Evolutionary conservation across 2,329 filamentous ascomycete species (phyloP).

Genomic region (Trichoderma afroharzianum): DNA sequence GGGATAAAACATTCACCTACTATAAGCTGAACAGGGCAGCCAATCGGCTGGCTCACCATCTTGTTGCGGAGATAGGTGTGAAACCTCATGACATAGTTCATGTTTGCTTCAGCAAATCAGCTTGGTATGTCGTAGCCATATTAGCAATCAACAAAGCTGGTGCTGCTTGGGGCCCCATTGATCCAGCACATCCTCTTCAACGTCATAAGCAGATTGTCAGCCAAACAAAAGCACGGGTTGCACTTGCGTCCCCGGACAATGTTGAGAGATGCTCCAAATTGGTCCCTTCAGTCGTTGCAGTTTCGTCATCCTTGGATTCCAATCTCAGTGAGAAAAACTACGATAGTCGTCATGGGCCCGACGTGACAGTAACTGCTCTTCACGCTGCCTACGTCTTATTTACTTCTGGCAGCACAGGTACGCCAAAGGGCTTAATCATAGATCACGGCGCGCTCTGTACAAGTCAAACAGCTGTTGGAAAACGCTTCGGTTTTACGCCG

Average conservation of each 20-base stretch:
- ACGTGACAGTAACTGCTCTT: background rate
- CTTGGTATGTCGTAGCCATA: background rate
- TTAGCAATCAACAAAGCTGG: constrained; percentile 3
- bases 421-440: background rate
- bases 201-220: constrained; percentile 2
- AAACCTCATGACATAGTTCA: background rate
- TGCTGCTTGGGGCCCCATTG: background rate
- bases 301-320: background rate
- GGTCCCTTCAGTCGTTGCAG: background rate
- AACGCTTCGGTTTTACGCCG: background rate
- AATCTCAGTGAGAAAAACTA: background rate
- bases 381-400: background rate
- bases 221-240: background rate
- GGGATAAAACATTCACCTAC: background rate
- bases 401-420: background rate
- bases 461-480: background rate
- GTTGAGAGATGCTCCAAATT: background rate
- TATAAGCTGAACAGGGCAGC: background rate
- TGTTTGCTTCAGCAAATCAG: constrained; percentile 6
- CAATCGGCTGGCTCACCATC: background rate
- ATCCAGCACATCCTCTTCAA: background rate
- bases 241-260: background rate
- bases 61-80: background rate
- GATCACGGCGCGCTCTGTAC: background rate
- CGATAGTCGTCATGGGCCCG: background rate